Evolutionary conservation across 352 stramenopile species (phyloP), one percentile per base, ranked within the genome.

Genomic region (Phytophthora rubi): DNA sequence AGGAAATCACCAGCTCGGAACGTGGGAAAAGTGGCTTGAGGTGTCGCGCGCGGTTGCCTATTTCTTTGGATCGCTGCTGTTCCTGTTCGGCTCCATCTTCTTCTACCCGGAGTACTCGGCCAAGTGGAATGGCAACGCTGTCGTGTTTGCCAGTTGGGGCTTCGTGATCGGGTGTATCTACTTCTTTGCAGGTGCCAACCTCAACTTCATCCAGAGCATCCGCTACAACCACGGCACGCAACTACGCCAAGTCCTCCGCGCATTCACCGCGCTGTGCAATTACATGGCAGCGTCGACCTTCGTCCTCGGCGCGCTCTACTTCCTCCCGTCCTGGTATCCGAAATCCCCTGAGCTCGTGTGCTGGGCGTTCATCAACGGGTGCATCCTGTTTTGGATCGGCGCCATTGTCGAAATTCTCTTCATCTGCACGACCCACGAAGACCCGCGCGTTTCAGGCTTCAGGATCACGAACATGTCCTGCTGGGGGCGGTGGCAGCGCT

Each of bases 371-470:
- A 53, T 53, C 45, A 53, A 30, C 1, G 45, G 45, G 8, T 30
- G 45, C 18, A 28, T 28, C 18, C 18, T 53, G 3, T 53, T 49
- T 18, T 49, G 44, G 18, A 53, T 53, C 9, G n/a, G n/a, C 18
- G 45, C 45, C 4, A 9, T 53, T 6, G 45, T 53, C 6, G 45
- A 53, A 4, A 53, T 53, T 13, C 45, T 53, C 21, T 53, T 53
- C 21, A 53, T 53, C 18, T 53, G 45, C 45, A 53, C 21, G 18
- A 53, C 45, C 18, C 45, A 53, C 45, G 45, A 32, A 8, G 18
- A 53, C 18, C n/a, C 45, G 45, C 45, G 45, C 16, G 18, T 53
- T 26, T 30, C 45, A 53, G 45, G 45, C 45, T 53, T 53, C 45
- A 53, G 21, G n/a, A 28, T 53, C 45, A 28, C 3, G 45, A 53